phyloP scores from a whole-genome alignment of 2,329 filamentous ascomycete genomes.

The Balansia obtecta region DNA sequence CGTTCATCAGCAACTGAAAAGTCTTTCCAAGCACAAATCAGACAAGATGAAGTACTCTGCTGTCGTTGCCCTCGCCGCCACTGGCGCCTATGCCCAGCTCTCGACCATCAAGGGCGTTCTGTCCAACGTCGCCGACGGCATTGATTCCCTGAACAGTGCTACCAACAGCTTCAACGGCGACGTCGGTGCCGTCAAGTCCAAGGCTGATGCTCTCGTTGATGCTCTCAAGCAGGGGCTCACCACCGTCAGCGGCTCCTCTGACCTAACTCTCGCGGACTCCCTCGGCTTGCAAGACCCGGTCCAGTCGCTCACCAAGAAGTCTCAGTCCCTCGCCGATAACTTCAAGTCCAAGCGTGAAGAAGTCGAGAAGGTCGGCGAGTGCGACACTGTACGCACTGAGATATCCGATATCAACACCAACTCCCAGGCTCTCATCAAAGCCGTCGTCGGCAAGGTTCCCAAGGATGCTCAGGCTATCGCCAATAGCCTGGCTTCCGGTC shows the following conservation, averaged over 20 bases:
- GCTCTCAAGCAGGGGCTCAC: slow-evolving; percentile 9
- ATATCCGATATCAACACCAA: slow-evolving; percentile 13
- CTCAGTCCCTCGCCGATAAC: slow-evolving; percentile 13
- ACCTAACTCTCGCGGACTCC: slow-evolving; percentile 9
- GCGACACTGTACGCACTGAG: slow-evolving; percentile 14
- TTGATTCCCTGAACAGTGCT: slow-evolving; percentile 13
- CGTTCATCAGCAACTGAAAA: slow-evolving; percentile 6
- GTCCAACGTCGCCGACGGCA: slow-evolving; percentile 3
- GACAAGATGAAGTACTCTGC: slow-evolving; percentile 11
- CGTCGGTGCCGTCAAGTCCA: slow-evolving; percentile 8
- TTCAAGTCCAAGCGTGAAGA: slow-evolving; percentile 16
- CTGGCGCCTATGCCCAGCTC: slow-evolving; percentile 9
- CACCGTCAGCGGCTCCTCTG: slow-evolving; percentile 7
- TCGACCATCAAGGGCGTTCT: slow-evolving; percentile 8
- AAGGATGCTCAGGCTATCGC: slow-evolving; percentile 16
- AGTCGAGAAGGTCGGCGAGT: slow-evolving; percentile 17
- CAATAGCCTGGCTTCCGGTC: slow-evolving; percentile 12
- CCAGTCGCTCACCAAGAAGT: slow-evolving; percentile 14
- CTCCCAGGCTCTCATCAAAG: slow-evolving; percentile 17
- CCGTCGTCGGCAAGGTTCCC: slow-evolving; percentile 19
- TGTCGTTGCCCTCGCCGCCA: slow-evolving; percentile 7
- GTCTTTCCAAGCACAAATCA: background rate
- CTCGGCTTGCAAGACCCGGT: slow-evolving; percentile 10
- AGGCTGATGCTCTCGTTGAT: slow-evolving; percentile 12
- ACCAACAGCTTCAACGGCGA: slow-evolving; percentile 15